A percentile compares a stretch with the other conserved stretches of the same genome.
phyloP scores from a whole-genome alignment of 352 stramenopile genomes.

The Phytopythium kandeliae region DNA sequence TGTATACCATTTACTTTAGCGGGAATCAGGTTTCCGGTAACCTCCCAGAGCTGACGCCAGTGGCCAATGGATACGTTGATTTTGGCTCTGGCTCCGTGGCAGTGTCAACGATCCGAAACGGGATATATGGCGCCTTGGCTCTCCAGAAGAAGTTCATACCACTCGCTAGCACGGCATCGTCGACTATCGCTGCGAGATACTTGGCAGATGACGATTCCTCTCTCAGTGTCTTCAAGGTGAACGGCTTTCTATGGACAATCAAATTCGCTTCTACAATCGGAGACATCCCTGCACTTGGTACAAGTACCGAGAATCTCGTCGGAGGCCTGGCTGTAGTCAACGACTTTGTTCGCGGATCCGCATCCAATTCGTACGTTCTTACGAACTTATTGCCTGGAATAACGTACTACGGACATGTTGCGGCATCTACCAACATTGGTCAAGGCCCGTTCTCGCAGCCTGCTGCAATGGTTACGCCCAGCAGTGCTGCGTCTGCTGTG shows the following conservation, averaged over 20 bases:
- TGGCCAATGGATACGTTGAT: conserved; percentile 2
- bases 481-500: conserved; percentile 33
- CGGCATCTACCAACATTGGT: conserved; percentile 52
- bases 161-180: conserved; percentile 25
- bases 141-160: conserved; percentile 45
- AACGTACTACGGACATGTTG: conserved; percentile 59
- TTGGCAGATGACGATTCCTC: conserved; percentile 21
- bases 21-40: conserved; percentile 35
- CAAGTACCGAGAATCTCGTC: conserved; percentile 13
- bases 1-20: conserved; percentile 78
- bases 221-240: conserved; percentile 69
- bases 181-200: conserved; percentile 23
- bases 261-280: conserved; percentile 78
- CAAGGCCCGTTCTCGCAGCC: conserved; percentile 35
- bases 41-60: conserved; percentile 18
- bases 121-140: conserved; percentile 18
- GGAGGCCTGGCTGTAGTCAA: conserved; percentile 31
- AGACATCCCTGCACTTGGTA: conserved; percentile 42
- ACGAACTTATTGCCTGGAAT: conserved; percentile 52
- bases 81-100: conserved; percentile 30
- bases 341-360: conserved; percentile 31
- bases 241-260: conserved; percentile 75
- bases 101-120: conserved; percentile 23
- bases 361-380: conserved; percentile 37
- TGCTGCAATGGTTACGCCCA: conserved; percentile 34